Base-by-base conservation (phyloP, 1,139 yeast genomes). In the Kodamaea plutei region DNA sequence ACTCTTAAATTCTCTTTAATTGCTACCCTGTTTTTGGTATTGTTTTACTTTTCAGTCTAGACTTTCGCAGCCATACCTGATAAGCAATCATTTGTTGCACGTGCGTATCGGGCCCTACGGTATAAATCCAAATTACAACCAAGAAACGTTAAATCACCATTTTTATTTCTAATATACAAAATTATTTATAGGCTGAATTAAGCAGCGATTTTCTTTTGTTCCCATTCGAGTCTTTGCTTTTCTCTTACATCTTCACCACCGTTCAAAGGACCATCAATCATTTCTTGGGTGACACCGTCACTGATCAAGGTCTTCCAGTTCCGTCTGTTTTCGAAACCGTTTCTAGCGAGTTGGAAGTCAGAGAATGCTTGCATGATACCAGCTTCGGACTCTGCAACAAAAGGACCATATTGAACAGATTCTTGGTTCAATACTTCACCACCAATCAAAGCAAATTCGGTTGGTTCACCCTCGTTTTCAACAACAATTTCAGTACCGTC, bases 401-500 rank as follows among this genome's bases (percentile, higher is more conserved):
- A 87, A 12, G 96, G 95, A 8, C 96, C 96, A 51, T 85, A 84
- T 54, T 88, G 95, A 23, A 84, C 84, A 33, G 84, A 70, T 13
- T 78, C 73, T 61, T 88, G 96, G 44, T 84, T 73, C 37, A 87
- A 64, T 23, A 74, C 73, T 54, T 84, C 63, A 31, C 96, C 96
- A 22, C 88, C 94, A 40, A 87, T 64, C 20, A 88, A 46, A 4
- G 84, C 76, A 45, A 87, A 78, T 9, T 28, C 31, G 4, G 31
- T 12, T n/a, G 25, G 26, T 40, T 75, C 72, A 3, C 77, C 58
- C 9, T 58, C 61, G 18, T 58, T 46, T 4, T 50, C 45, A 48
- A 83, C 89, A 25, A 51, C 57, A 21, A 82, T 61, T 15, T 54
- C 49, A 29, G 70, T 77, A 39, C 91, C 91, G 44, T 82, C 84